Conservation (phyloP, 257 asterid genomes). For the Verbascum thapsus region DNA sequence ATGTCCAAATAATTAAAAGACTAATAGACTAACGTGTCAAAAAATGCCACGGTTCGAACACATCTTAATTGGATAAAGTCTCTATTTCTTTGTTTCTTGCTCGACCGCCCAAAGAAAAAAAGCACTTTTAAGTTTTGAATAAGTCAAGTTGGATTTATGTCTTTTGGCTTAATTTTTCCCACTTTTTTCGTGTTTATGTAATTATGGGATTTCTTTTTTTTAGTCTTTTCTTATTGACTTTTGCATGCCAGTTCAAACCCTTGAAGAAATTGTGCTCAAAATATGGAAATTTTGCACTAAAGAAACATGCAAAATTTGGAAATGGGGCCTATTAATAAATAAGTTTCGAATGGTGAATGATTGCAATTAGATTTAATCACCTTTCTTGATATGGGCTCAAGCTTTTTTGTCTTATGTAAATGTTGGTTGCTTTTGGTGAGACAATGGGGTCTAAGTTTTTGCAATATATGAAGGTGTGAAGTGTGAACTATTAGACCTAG, state of each 20-base stretch:
- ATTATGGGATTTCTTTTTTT: background rate
- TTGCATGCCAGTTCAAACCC: too few species aligned
- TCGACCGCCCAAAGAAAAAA: conserved; percentile 69
- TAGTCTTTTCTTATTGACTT: conserved; percentile 9
- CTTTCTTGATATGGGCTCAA: background rate
- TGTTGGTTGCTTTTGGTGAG: conserved; percentile 28
- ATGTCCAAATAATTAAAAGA: conserved; percentile 3
- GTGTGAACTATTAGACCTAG: background rate
- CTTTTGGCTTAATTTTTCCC: conserved; percentile 19
- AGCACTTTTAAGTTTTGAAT: conserved; percentile 30
- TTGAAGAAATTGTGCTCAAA: conserved; percentile 27
- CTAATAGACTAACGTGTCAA: conserved; percentile 36
- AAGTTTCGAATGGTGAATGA: conserved; percentile 18
- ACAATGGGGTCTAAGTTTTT: conserved; percentile 34
- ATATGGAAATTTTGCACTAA: conserved; percentile 19
- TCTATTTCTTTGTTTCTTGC: too few species aligned
- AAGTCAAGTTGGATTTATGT: conserved; percentile 36
- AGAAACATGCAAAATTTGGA: background rate
- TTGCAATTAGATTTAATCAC: conserved; percentile 15
- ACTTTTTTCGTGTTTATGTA: background rate
- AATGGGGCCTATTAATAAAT: conserved; percentile 1
- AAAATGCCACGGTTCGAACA: conserved; percentile 37
- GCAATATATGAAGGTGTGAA: conserved; percentile 30
- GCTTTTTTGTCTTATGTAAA: background rate
- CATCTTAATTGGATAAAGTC: conserved; percentile 26